Conservation (phyloP, 768 basidiomycete species). For the Amanita brunnescens region DNA sequence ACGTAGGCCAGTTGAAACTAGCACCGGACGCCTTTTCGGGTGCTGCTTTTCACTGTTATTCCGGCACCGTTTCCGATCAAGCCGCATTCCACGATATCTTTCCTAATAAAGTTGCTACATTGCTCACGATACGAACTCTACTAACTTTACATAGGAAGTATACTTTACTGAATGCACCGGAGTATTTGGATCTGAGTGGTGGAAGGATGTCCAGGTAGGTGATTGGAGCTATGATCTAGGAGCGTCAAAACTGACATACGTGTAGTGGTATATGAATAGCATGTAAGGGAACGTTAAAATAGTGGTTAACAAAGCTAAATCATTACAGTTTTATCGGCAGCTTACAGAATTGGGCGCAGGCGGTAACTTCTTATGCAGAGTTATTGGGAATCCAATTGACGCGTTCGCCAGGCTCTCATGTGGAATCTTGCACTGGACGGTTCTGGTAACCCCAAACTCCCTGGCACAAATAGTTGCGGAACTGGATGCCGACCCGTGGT, state of each 20-base stretch:
- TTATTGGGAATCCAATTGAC: background rate
- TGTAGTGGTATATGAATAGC: slow-evolving; percentile 62
- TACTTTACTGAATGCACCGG: slow-evolving; percentile 61
- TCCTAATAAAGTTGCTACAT: slow-evolving; percentile 40
- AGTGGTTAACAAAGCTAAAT: background rate
- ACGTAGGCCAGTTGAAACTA: no score
- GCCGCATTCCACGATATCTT: slow-evolving; percentile 45
- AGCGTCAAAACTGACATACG: background rate
- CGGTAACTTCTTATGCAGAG: slow-evolving; percentile 2
- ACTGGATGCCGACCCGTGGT: slow-evolving; percentile 61
- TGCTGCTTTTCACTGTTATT: slow-evolving; percentile 68
- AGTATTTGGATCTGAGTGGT: slow-evolving; percentile 63
- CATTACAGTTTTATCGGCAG: slow-evolving; percentile 7
- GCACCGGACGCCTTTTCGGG: slow-evolving; percentile 48
- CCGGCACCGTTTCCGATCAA: slow-evolving; percentile 44
- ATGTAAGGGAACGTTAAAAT: slow-evolving; percentile 27
- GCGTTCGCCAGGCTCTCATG: slow-evolving; percentile 33
- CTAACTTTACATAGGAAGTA: slow-evolving; percentile 29
- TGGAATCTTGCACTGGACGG: slow-evolving; percentile 65
- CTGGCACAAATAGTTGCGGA: slow-evolving; percentile 55
- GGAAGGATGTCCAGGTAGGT: slow-evolving; percentile 66
- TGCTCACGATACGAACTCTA: no score
- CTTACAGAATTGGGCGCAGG: slow-evolving; percentile 1
- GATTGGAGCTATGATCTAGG: background rate
- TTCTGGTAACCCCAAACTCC: slow-evolving; percentile 54